Conservation (phyloP, 306 rosid genomes). For the Quercus aquifolioides region DNA sequence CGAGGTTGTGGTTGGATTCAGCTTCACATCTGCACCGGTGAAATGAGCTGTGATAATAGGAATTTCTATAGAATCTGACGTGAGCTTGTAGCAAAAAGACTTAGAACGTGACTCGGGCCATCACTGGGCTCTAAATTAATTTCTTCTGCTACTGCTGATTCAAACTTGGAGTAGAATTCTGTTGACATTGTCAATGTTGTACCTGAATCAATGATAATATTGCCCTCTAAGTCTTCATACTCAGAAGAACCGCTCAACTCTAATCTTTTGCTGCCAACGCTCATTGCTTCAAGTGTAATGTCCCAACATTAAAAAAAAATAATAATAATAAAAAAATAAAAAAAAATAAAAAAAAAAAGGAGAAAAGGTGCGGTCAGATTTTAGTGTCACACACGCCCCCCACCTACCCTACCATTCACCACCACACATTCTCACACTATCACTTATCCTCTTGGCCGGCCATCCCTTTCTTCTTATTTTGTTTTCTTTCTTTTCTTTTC, state of each 20-base stretch:
- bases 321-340: no score
- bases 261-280: conserved; percentile 5
- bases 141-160: conserved; percentile 1
- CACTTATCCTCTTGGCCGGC: no score
- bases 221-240: background rate
- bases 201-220: conserved; percentile 39
- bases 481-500: no score
- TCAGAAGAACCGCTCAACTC: background rate
- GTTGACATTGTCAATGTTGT: background rate
- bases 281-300: conserved; percentile 5
- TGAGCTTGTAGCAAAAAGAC: conserved; percentile 26
- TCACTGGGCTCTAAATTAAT: background rate
- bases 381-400: no score
- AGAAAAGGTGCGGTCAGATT: no score
- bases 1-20: conserved; percentile 24
- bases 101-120: background rate
- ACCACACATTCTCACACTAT: no score
- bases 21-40: conserved; percentile 26
- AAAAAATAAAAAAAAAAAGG: no score
- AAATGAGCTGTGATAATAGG: conserved; percentile 37
- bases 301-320: no score
- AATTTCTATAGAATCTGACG: background rate
- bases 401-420: no score
- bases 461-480: no score
- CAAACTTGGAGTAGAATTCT: conserved; percentile 9